Evolutionary conservation across 1,139 yeast species (phyloP).

Genomic region (Yamadazyma buinensis): DNA sequence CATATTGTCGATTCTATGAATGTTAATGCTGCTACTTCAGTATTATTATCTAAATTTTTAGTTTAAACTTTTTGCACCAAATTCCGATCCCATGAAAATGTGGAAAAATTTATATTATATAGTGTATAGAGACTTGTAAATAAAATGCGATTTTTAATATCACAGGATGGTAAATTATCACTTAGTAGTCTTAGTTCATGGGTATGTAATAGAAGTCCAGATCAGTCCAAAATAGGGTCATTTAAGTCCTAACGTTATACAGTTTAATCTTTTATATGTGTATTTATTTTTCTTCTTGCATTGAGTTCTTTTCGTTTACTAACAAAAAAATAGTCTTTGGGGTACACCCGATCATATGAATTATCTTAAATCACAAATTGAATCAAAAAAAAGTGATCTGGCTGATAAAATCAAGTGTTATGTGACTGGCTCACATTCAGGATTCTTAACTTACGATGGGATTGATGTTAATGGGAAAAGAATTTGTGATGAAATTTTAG

Average conservation of each 20-base stretch:
- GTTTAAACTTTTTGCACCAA: no score
- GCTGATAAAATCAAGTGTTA: constrained; percentile 45
- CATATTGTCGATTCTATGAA: constrained; percentile 72
- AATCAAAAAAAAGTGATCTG: constrained; percentile 12
- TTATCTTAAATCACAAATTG: constrained; percentile 47
- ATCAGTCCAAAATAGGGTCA: no score
- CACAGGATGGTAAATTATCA: constrained; percentile 36
- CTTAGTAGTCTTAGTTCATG: constrained; percentile 71
- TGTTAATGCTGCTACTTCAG: constrained; percentile 85
- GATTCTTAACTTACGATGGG: constrained; percentile 78
- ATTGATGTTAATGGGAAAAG: constrained; percentile 80
- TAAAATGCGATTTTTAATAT: neutral
- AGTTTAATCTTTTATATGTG: no score
- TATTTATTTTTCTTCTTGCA: no score
- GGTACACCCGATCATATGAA: constrained; percentile 68
- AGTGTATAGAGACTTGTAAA: no score
- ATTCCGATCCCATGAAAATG: no score
- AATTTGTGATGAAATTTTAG: constrained; percentile 63
- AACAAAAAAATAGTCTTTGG: constrained; percentile 57
- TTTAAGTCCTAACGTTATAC: no score
- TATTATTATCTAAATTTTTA: constrained; percentile 35
- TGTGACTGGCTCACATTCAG: constrained; percentile 59
- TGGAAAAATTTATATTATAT: no score
- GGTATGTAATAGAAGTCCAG: constrained; percentile 34
- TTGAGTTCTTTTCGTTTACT: no score